Conservation (phyloP, 2,329 filamentous ascomycete species). For the Fusarium keratoplasticum region DNA sequence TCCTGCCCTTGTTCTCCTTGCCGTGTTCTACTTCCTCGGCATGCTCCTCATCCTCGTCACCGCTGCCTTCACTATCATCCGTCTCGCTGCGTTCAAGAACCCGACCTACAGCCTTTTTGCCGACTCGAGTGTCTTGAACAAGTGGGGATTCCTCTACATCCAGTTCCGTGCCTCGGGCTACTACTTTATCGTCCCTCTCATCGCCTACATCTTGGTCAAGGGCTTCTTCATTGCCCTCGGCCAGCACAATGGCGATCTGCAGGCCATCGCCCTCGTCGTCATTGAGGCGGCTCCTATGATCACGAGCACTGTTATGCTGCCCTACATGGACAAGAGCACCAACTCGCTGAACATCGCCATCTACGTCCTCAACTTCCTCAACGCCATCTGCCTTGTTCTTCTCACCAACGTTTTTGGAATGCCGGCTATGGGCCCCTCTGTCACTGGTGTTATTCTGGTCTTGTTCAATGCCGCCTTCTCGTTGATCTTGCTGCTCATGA, state of each 20-base stretch:
- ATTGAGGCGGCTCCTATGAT: constrained; percentile 85
- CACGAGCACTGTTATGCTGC: constrained; percentile 80
- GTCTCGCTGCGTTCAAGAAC: constrained; percentile 94
- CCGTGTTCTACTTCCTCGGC: constrained; percentile 87
- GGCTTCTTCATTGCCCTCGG: constrained; percentile 87
- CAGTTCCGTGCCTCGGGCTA: constrained; percentile 96
- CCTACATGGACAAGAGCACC: constrained; percentile 99
- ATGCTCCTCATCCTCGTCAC: constrained; percentile 81
- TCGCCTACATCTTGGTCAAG: constrained; percentile 85
- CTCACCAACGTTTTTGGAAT: constrained; percentile 89
- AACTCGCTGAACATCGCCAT: constrained; percentile 97
- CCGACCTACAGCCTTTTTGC: constrained; percentile 96
- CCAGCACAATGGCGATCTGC: constrained; percentile 77
- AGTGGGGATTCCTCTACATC: constrained; percentile 98
- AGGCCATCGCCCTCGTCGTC: constrained; percentile 84
- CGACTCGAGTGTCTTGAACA: constrained; percentile 89
- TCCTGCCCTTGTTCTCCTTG: constrained; percentile 83
- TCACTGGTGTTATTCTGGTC: constrained; percentile 91
- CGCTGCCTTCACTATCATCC: constrained; percentile 90
- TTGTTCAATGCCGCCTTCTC: constrained; percentile 87
- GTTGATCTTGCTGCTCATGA: constrained; percentile 83
- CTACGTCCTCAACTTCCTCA: constrained; percentile 88
- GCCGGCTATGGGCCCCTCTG: constrained; percentile 83
- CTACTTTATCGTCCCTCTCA: constrained; percentile 87
- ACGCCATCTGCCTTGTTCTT: constrained; percentile 87